A percentile compares a stretch with the other conserved stretches of the same genome.
Evolutionary conservation across 1,139 yeast genomes (phyloP).

Genomic region (Kazachstania sp.): DNA sequence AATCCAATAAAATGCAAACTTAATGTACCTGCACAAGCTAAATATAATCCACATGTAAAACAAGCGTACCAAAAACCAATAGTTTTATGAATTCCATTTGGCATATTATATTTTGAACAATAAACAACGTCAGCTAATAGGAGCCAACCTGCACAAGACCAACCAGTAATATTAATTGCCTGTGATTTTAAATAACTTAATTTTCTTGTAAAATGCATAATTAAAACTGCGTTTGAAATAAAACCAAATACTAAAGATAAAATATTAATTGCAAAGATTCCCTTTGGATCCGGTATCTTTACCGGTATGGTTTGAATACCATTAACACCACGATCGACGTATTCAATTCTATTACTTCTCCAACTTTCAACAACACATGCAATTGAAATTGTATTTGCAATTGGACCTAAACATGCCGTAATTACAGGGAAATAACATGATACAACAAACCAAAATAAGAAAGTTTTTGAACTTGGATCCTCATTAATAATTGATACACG

Average conservation of each 20-base stretch:
- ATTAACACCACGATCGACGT: conserved; percentile 15
- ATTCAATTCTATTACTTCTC: conserved; percentile 34
- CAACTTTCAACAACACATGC: conserved; percentile 67
- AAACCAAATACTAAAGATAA: conserved; percentile 57
- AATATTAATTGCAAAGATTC: conserved; percentile 49
- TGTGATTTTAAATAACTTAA: conserved; percentile 54
- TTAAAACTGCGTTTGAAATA: conserved; percentile 53
- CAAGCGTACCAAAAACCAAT: conserved; percentile 77
- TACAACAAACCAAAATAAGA: conserved; percentile 50
- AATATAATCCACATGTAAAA: conserved; percentile 53
- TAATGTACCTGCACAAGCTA: conserved; percentile 45
- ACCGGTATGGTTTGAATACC: conserved; percentile 1
- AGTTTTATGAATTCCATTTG: conserved; percentile 27
- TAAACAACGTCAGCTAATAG: conserved; percentile 43
- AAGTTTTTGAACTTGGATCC: conserved; percentile 26
- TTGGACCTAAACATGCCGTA: conserved; percentile 71
- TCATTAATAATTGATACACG: conserved; percentile 23
- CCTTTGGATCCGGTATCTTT: conserved; percentile 33
- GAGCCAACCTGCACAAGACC: conserved; percentile 49
- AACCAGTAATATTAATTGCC: conserved; percentile 49
- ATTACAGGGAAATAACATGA: conserved; percentile 63
- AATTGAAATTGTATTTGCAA: conserved; percentile 63
- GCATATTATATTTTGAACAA: conserved; percentile 18
- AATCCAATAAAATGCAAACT: conserved; percentile 56
- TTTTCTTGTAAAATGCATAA: conserved; percentile 56